Evolutionary conservation across 2,329 filamentous ascomycete species (phyloP).

Genomic region (Xylaria sp.): DNA sequence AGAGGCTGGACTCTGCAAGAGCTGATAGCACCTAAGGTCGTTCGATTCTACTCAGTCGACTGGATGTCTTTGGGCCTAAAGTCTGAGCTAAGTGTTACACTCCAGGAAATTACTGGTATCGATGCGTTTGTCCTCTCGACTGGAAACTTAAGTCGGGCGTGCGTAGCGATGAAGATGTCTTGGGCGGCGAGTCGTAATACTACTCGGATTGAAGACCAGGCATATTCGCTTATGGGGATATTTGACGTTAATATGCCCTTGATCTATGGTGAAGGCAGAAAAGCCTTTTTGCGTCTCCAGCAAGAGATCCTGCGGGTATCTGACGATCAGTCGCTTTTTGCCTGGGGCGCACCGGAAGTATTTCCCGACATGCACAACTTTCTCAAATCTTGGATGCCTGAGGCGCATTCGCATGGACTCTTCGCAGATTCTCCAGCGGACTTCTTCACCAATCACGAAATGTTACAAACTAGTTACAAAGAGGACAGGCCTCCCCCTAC

Average conservation of each 20-base stretch:
- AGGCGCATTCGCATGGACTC: conserved; percentile 12
- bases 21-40: conserved; percentile 18
- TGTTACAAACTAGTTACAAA: background rate
- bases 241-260: conserved; percentile 32
- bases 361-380: conserved; percentile 25
- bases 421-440: conserved; percentile 22
- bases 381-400: background rate
- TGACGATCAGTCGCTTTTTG: conserved; percentile 37
- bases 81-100: background rate
- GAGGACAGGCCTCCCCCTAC: conserved; percentile 15
- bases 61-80: conserved; percentile 17
- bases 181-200: conserved; percentile 35
- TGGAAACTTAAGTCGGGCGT: background rate
- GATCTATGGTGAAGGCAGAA: conserved; percentile 33
- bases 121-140: conserved; percentile 7
- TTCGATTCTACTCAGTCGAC: conserved; percentile 20
- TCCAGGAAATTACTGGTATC: conserved; percentile 21
- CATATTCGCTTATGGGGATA: conserved; percentile 30
- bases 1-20: conserved; percentile 36
- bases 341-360: conserved; percentile 21
- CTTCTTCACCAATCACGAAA: conserved; percentile 20
- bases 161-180: conserved; percentile 25
- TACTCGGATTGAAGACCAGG: conserved; percentile 31
- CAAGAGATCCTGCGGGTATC: conserved; percentile 34
- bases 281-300: conserved; percentile 32